These are phyloP conservation scores for Verruconis gallopava DNA, from an alignment of 2,329 filamentous ascomycete genomes.

Conservation along the genomic window DNA sequence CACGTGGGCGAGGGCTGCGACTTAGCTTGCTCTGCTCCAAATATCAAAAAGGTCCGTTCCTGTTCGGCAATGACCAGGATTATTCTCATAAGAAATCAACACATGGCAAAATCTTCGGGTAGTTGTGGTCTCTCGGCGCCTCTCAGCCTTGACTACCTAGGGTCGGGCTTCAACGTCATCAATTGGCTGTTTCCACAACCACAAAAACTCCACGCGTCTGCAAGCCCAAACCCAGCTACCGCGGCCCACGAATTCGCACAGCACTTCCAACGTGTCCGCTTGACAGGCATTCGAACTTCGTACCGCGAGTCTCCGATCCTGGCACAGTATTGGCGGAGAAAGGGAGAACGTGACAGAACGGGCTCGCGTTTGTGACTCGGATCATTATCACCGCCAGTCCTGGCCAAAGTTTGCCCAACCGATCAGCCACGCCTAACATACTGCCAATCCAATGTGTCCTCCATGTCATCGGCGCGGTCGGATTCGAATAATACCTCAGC, in stretches of 20 bases:
- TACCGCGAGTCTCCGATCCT: not conserved
- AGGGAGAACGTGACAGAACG: not conserved
- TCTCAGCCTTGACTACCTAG: no score
- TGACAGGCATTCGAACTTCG: not conserved
- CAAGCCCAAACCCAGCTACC: not conserved
- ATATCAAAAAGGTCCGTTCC: no score
- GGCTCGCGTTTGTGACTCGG: not conserved
- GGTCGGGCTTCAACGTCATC: no score
- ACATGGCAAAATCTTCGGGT: no score
- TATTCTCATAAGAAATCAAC: no score
- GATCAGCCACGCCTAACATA: constrained; percentile 13
- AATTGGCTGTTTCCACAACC: not conserved
- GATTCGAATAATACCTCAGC: constrained; percentile 26
- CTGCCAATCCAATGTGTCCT: constrained; percentile 25
- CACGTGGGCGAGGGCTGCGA: no score
- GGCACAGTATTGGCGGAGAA: no score
- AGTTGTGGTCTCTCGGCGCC: no score
- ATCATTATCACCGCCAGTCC: constrained; percentile 1
- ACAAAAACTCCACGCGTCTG: not conserved
- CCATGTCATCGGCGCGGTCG: constrained; percentile 28
- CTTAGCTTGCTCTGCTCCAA: no score
- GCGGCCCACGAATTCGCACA: not conserved
- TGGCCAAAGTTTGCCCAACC: constrained; percentile 1
- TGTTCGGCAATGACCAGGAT: no score
- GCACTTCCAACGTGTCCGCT: not conserved